phyloP scores from a whole-genome alignment of 352 stramenopile species.

The Phytophthora pini region DNA sequence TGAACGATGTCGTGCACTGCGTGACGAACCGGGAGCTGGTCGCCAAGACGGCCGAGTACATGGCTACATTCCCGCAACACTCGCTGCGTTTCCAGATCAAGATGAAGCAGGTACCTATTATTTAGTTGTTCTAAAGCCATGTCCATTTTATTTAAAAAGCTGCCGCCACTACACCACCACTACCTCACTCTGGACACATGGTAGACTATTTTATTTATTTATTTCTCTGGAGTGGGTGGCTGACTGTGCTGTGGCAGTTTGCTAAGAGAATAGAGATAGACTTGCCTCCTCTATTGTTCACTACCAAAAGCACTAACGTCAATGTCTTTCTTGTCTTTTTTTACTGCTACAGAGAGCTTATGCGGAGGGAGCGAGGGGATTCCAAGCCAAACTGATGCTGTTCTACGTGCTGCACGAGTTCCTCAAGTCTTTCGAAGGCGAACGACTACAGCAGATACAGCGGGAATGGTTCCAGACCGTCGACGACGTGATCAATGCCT shows the following conservation, averaged over 20 bases:
- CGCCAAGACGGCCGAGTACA: conserved; percentile 74
- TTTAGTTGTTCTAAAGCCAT: conserved; percentile 24
- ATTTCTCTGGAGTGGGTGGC: conserved; percentile 1
- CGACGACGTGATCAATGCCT: conserved; percentile 78
- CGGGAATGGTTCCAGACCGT: conserved; percentile 85
- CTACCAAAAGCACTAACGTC: conserved; percentile 20
- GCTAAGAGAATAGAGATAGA: conserved; percentile 45
- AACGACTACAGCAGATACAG: conserved; percentile 62
- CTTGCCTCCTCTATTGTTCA: conserved; percentile 13
- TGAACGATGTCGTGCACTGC: conserved; percentile 76
- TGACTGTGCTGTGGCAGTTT: conserved; percentile 26
- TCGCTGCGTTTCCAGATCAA: conserved; percentile 86
- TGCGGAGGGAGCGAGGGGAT: conserved; percentile 62
- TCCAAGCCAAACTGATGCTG: conserved; percentile 86
- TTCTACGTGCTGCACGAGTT: conserved; percentile 91
- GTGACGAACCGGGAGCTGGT: conserved; percentile 81
- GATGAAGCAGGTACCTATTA: conserved; percentile 81
- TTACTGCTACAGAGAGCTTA: conserved; percentile 55
- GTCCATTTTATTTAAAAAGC: conserved; percentile 26
- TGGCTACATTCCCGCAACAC: conserved; percentile 75
- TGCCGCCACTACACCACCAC: conserved; percentile 22
- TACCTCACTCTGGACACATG: conserved; percentile 3
- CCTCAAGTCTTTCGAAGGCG: conserved; percentile 78
- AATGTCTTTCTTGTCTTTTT: conserved; percentile 16
- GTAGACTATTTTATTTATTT: neutral